Conservation (phyloP, 305 asterid genomes). For the Fraxinus baroniana region DNA sequence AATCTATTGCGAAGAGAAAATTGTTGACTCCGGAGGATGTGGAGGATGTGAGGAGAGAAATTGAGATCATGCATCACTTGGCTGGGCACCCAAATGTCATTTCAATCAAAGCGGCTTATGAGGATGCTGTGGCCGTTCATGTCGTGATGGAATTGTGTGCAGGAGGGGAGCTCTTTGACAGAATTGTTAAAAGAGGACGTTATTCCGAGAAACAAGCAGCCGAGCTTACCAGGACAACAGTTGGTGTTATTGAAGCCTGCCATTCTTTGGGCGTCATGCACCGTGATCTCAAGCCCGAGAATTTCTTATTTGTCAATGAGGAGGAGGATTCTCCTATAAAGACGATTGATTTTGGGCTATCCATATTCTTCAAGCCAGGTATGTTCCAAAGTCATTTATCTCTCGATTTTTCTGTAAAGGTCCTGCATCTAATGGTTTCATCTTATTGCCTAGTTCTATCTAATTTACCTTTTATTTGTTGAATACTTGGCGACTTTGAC, state of each 20-base stretch:
- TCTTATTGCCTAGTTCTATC: not conserved
- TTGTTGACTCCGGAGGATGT: slow-evolving; percentile 54
- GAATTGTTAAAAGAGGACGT: slow-evolving; percentile 72
- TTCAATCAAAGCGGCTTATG: slow-evolving; percentile 74
- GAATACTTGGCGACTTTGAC: not conserved
- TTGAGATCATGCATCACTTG: slow-evolving; percentile 76
- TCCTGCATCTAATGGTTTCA: slow-evolving; percentile 1
- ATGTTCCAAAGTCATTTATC: not conserved
- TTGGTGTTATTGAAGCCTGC: slow-evolving; percentile 68
- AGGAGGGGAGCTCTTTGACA: slow-evolving; percentile 88
- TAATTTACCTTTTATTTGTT: not conserved
- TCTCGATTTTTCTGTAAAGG: not conserved
- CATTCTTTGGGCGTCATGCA: slow-evolving; percentile 91
- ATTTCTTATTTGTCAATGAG: slow-evolving; percentile 58
- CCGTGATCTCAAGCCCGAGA: slow-evolving; percentile 86
- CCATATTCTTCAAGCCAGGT: slow-evolving; percentile 89
- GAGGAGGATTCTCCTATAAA: slow-evolving; percentile 70
- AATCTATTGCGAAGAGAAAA: slow-evolving; percentile 69
- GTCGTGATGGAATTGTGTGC: slow-evolving; percentile 82
- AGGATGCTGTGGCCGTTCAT: slow-evolving; percentile 79
- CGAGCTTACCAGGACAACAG: slow-evolving; percentile 62
- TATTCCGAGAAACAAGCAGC: slow-evolving; percentile 82
- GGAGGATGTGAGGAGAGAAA: slow-evolving; percentile 71
- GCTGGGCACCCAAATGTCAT: slow-evolving; percentile 56
- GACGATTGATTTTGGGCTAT: slow-evolving; percentile 79